Evolutionary conservation across 768 basidiomycete genomes (phyloP).

Genomic region (Termitomyces sp.): DNA sequence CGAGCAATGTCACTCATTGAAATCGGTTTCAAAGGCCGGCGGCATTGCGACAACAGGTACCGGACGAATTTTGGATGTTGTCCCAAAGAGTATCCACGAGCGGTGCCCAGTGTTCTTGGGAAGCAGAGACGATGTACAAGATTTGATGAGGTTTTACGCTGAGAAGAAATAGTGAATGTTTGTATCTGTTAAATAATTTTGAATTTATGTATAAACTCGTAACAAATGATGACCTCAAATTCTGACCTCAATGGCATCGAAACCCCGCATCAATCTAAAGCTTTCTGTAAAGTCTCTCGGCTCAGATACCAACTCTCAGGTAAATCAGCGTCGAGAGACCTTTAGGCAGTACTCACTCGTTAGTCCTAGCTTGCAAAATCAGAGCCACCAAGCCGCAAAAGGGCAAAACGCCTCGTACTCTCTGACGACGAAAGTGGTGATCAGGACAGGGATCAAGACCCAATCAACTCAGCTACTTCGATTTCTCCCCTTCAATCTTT

Average conservation of each 20-base stretch:
- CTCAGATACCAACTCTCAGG: slow-evolving; percentile 16
- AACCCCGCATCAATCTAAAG: slow-evolving; percentile 20
- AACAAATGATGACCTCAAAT: not conserved
- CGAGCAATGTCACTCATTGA: slow-evolving; percentile 2
- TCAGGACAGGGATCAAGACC: slow-evolving; percentile 14
- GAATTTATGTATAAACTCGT: not conserved
- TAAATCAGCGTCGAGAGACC: slow-evolving; percentile 4
- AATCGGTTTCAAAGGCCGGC: slow-evolving; percentile 62
- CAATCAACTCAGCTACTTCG: not conserved
- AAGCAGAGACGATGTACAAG: slow-evolving; percentile 88
- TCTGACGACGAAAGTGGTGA: slow-evolving; percentile 27
- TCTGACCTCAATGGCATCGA: slow-evolving; percentile 14
- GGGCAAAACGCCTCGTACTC: slow-evolving; percentile 21
- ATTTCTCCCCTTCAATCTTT: slow-evolving; percentile 5
- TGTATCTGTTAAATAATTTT: slow-evolving; percentile 13
- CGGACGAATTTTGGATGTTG: slow-evolving; percentile 89
- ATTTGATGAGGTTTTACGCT: slow-evolving; percentile 84
- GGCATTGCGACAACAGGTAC: slow-evolving; percentile 95
- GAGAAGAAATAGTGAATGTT: slow-evolving; percentile 18
- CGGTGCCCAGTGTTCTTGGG: slow-evolving; percentile 93
- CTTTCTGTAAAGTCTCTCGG: slow-evolving; percentile 4
- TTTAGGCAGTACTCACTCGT: not conserved
- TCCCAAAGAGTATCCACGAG: slow-evolving; percentile 84
- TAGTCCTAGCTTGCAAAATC: slow-evolving; percentile 6
- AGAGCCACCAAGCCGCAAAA: slow-evolving; percentile 14